These are phyloP conservation scores for Aphanomyces astaci DNA, from an alignment of 352 stramenopile genomes.

Conservation along the genomic window DNA sequence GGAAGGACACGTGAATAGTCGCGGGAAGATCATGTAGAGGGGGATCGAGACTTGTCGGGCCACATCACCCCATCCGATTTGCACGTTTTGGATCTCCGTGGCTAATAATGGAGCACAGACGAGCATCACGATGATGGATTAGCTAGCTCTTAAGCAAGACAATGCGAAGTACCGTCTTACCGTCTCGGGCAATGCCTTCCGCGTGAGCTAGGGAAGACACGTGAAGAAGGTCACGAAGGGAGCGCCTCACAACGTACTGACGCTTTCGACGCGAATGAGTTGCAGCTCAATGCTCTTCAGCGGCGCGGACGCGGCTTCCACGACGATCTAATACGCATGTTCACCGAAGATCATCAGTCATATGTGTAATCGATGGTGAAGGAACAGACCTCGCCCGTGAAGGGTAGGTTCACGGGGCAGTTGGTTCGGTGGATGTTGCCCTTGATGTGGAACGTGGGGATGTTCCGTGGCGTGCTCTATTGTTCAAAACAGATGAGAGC, in stretches of 20 bases:
- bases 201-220: conserved; percentile 32
- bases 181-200: conserved; percentile 71
- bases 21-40: conserved; percentile 93
- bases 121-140: too few relatives aligned
- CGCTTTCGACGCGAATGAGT: conserved; percentile 85
- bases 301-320: conserved; percentile 60
- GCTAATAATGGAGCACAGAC: too few relatives aligned
- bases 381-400: conserved; percentile 73
- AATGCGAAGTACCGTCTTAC: conserved; percentile 25
- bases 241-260: conserved; percentile 25
- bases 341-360: too few relatives aligned
- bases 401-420: conserved; percentile 83
- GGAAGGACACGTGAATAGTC: conserved; percentile 88
- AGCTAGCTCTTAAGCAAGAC: too few relatives aligned
- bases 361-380: not conserved
- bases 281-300: conserved; percentile 87
- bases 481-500: not conserved
- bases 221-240: not conserved
- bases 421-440: conserved; percentile 82
- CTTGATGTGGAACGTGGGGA: conserved; percentile 73
- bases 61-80: conserved; percentile 88
- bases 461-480: conserved; percentile 44
- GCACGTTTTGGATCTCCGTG: conserved; percentile 92
- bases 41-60: conserved; percentile 84
- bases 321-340: conserved; percentile 75